These are phyloP conservation scores for Vaucheria bursata DNA, from an alignment of 352 stramenopile genomes.

Conservation along the genomic window DNA sequence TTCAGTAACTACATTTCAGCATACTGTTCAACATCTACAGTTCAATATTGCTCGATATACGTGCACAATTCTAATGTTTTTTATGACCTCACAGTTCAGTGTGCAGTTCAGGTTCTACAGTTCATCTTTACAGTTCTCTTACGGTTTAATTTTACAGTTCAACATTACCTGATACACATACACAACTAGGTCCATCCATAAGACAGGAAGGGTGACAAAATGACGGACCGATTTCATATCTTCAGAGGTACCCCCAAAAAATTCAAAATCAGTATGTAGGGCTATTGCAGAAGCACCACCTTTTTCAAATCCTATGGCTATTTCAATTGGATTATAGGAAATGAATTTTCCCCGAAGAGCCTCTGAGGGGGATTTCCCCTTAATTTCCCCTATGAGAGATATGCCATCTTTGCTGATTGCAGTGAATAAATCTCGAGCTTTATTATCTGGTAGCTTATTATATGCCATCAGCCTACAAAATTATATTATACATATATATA, in stretches of 20 bases:
- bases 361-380: constrained; percentile 18
- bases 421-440: not conserved
- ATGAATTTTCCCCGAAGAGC: not conserved
- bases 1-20: too few species aligned
- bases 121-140: too few species aligned
- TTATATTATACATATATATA: too few species aligned
- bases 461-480: not conserved
- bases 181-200: constrained; percentile 42
- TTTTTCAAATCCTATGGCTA: constrained; percentile 14
- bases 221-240: constrained; percentile 10
- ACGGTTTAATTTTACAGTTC: too few species aligned
- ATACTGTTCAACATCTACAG: too few species aligned
- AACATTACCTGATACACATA: constrained; percentile 33
- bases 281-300: constrained; percentile 30
- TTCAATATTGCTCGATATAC: too few species aligned
- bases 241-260: constrained; percentile 37
- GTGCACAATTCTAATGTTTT: too few species aligned
- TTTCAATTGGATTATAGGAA: constrained; percentile 17
- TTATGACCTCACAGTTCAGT: too few species aligned
- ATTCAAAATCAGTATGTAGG: constrained; percentile 35
- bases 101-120: too few species aligned
- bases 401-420: not conserved
- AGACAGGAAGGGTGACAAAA: constrained; percentile 29
- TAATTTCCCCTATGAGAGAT: constrained; percentile 17
- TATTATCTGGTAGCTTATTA: not conserved